Base-by-base conservation (phyloP, 192 early-diverging fungal genomes). In the Gigaspora rosea region DNA sequence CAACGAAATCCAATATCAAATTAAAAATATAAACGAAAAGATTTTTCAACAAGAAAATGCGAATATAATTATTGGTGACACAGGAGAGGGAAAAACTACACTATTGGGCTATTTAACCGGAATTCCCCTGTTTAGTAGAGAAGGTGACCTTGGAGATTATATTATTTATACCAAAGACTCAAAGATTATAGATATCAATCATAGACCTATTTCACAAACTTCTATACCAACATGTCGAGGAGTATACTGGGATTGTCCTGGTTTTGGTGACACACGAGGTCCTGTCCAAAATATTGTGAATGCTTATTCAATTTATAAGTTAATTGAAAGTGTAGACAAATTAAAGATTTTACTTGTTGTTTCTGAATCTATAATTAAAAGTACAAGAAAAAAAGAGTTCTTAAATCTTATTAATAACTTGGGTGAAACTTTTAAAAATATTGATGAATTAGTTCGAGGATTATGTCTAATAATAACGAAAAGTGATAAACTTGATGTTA, bases 401-500 rank as follows among this genome's bases (percentile, higher is more conserved):
- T 62, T 62, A 62, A 62, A 62, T 32, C 20, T 62, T 62, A 62
- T 62, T 62, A 18, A 32, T 27, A 33, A 62, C 27, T 3, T 62
- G 27, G 59, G 59, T 27, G 59, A 62, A 62, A 62, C 59, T 32
- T 62, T 62, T 62, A 62, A 62, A 32, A 62, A 62, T 20, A 62
- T 22, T 27, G 59, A 62, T 32, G 59, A 62, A 22, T 32, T 62
- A 62, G 27, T 62, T 62, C 27, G 35, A 8, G 59, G 59, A 22
- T 62, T 62, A 62, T 62, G 59, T 62, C 11, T 62, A 33, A 32
- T 62, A 32, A 22, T 62, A 33, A 62, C 59, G 7, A 62, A 62
- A 62, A 62, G 27, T 9, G 59, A 32, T 12, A 27, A 4, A 10
- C 59, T 62, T 32, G 27, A 62, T 22, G 8, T 32, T 18, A 32